Conservation (phyloP, 2,329 filamentous ascomycete species). For the Diplocarpon mali region DNA sequence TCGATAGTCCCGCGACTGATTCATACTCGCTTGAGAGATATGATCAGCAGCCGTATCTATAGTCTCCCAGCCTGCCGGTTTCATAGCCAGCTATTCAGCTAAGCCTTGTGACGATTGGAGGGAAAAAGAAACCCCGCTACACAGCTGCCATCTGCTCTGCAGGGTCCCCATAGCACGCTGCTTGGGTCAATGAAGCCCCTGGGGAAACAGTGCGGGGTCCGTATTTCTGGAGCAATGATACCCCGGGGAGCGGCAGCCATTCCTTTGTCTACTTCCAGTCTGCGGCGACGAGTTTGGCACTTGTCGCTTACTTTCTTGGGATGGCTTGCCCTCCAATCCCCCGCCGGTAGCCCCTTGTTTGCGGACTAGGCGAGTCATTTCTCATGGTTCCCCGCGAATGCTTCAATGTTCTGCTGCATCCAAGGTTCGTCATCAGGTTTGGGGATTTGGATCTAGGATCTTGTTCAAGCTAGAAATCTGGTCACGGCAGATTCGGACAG, state of each 20-base stretch:
- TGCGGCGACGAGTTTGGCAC: not conserved
- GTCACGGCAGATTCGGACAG: too few species aligned
- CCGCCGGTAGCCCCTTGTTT: not conserved
- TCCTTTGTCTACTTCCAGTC: not conserved
- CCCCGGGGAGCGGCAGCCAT: not conserved
- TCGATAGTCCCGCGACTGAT: too few species aligned
- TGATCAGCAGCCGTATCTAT: not conserved
- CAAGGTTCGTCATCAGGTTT: too few species aligned
- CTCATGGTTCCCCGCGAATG: too few species aligned
- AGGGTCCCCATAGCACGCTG: not conserved
- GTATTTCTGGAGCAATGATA: conserved; percentile 4
- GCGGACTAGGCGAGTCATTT: not conserved
- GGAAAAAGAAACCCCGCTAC: conserved; percentile 1
- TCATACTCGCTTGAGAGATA: too few species aligned
- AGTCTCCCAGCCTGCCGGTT: not conserved
- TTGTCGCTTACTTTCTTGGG: not conserved
- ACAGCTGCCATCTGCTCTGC: not conserved
- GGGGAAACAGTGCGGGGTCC: conserved; percentile 1
- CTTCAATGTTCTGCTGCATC: not conserved
- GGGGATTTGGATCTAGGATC: too few species aligned
- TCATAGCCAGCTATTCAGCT: too few species aligned
- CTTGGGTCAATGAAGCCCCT: not conserved
- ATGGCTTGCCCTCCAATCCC: not conserved
- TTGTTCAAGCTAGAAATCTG: too few species aligned
- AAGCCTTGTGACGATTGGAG: not conserved